phyloP scores from a whole-genome alignment of 257 asterid genomes.

The Henckelia pumila region DNA sequence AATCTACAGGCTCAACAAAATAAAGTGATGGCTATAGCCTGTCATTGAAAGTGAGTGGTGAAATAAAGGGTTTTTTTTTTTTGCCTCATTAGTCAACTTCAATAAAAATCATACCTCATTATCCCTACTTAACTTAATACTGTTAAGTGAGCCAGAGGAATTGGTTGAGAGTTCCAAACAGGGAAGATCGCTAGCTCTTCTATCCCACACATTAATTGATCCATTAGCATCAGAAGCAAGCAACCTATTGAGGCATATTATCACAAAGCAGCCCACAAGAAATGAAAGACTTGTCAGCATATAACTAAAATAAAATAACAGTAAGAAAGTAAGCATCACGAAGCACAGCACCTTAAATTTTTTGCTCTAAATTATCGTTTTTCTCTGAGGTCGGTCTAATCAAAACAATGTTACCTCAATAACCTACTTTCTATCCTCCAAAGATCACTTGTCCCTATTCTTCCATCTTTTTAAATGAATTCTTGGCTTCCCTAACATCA shows the following conservation, averaged over 20 bases:
- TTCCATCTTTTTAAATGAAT: neutral
- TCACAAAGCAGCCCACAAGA: constrained; percentile 12
- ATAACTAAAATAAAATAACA: constrained; percentile 3
- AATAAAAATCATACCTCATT: constrained; percentile 57
- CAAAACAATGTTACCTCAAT: constrained; percentile 2
- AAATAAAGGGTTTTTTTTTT: constrained; percentile 10
- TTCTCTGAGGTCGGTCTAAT: neutral
- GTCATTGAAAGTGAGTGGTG: constrained; percentile 16
- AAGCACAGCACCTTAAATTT: constrained; percentile 14
- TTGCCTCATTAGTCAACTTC: constrained; percentile 9
- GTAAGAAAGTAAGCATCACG: constrained; percentile 15
- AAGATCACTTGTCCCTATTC: neutral
- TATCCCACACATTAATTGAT: constrained; percentile 79
- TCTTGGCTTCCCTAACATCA: constrained; percentile 11
- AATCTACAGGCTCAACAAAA: constrained; percentile 49
- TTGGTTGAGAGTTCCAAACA: constrained; percentile 64
- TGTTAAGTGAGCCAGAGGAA: constrained; percentile 58
- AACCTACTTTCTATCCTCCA: neutral
- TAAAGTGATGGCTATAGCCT: constrained; percentile 8
- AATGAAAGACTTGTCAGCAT: constrained; percentile 21
- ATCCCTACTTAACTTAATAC: constrained; percentile 69
- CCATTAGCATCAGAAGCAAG: constrained; percentile 88
- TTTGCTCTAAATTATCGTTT: constrained; percentile 15
- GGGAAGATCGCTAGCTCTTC: constrained; percentile 77
- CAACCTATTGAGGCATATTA: constrained; percentile 52